Conservation (phyloP, 495 filamentous ascomycete genomes). For the Podospora fimiseda region DNA sequence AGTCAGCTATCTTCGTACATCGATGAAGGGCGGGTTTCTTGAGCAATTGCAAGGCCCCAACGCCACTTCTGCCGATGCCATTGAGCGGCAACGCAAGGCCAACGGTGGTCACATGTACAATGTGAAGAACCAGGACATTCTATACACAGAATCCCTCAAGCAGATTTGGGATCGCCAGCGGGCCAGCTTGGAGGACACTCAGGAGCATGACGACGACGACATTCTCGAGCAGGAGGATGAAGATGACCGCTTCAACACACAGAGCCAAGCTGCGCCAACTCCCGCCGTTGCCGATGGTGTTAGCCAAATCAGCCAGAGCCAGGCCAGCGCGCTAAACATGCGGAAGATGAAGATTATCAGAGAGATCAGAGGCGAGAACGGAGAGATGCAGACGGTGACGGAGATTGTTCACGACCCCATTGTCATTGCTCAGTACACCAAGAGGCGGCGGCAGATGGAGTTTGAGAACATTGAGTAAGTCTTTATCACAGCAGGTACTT, state of each 20-base stretch:
- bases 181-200: constrained; percentile 55
- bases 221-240: constrained; percentile 54
- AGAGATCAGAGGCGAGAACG: constrained; percentile 53
- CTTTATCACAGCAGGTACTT: constrained; percentile 5
- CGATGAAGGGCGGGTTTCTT: constrained; percentile 98
- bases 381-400: constrained; percentile 51
- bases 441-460: constrained; percentile 48
- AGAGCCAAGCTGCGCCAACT: constrained; percentile 30
- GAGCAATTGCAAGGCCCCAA: constrained; percentile 80
- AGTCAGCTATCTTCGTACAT: constrained; percentile 92
- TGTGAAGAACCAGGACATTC: constrained; percentile 80
- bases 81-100: constrained; percentile 67
- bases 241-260: constrained; percentile 50
- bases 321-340: constrained; percentile 59
- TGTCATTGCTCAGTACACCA: constrained; percentile 62
- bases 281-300: constrained; percentile 56
- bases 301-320: constrained; percentile 80
- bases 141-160: constrained; percentile 81
- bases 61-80: constrained; percentile 68
- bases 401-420: constrained; percentile 65
- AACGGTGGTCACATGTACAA: constrained; percentile 96
- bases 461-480: constrained; percentile 62
- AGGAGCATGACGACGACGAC: constrained; percentile 58
- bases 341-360: constrained; percentile 70
- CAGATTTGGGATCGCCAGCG: constrained; percentile 88